phyloP scores from a whole-genome alignment of 768 basidiomycete species.

The Suillus occidentalis region DNA sequence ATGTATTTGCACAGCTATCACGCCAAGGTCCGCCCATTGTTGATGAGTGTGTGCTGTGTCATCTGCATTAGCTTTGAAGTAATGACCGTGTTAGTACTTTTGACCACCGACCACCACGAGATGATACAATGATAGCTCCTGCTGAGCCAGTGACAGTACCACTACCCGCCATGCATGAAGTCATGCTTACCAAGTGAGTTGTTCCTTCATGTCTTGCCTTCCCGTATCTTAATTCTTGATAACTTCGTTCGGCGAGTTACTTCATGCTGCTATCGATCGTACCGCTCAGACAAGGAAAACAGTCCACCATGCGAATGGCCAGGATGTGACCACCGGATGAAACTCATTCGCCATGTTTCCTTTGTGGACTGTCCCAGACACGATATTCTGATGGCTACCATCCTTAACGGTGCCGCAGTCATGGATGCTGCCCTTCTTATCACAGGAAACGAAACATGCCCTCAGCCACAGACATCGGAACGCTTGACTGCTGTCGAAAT shows the following conservation, averaged over 20 bases:
- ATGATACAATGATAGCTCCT: too few species aligned
- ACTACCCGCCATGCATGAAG: slow-evolving; percentile 34
- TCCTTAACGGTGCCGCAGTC: slow-evolving; percentile 99
- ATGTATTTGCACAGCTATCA: not conserved
- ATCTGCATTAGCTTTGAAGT: not conserved
- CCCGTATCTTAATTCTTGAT: not conserved
- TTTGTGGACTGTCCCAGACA: slow-evolving; percentile 98
- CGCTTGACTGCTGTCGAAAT: slow-evolving; percentile 99
- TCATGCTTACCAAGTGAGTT: slow-evolving; percentile 27
- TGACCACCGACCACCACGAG: too few species aligned
- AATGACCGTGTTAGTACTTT: slow-evolving; percentile 10
- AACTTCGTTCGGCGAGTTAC: slow-evolving; percentile 19
- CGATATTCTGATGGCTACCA: slow-evolving; percentile 99
- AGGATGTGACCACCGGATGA: slow-evolving; percentile 88
- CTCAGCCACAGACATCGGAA: slow-evolving; percentile 98
- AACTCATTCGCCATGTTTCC: slow-evolving; percentile 92
- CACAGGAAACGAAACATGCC: slow-evolving; percentile 95
- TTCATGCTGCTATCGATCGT: slow-evolving; percentile 68
- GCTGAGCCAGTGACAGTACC: slow-evolving; percentile 27
- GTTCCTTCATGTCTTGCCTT: not conserved
- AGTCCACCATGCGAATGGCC: slow-evolving; percentile 91
- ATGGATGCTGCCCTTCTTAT: slow-evolving; percentile 98
- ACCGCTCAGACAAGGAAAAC: slow-evolving; percentile 92
- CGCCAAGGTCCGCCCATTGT: slow-evolving; percentile 9
- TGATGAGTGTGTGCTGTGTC: slow-evolving; percentile 25